These are phyloP conservation scores for Ilyonectria destructans DNA, from an alignment of 2,329 filamentous ascomycete genomes.

Conservation along the genomic window DNA sequence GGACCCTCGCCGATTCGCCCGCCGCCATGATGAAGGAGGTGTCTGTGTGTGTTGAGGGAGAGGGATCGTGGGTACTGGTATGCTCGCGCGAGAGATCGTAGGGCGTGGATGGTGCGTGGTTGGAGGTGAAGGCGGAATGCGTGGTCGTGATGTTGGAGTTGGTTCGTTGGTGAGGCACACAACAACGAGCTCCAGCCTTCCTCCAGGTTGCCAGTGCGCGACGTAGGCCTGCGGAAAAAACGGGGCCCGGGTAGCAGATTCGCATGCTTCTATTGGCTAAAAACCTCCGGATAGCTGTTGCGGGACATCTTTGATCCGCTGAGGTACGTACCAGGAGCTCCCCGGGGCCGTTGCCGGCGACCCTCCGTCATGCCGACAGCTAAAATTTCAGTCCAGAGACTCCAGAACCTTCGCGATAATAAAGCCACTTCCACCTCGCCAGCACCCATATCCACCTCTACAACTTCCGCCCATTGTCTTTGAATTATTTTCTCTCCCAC, in stretches of 20 bases:
- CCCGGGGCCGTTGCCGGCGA: slow-evolving; percentile 45
- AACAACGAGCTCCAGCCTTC: slow-evolving; percentile 40
- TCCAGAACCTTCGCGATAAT: slow-evolving; percentile 48
- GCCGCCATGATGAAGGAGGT: slow-evolving; percentile 65
- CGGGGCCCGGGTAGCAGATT: slow-evolving; percentile 34
- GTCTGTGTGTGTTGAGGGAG: slow-evolving; percentile 33
- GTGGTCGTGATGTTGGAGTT: slow-evolving; percentile 39
- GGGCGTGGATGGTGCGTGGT: slow-evolving; percentile 12
- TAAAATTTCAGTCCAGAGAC: slow-evolving; percentile 52
- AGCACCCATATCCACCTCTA: slow-evolving; percentile 30
- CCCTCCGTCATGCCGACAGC: slow-evolving; percentile 47
- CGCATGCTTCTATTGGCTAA: slow-evolving; percentile 34
- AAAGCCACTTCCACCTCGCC: slow-evolving; percentile 42
- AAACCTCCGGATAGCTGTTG: slow-evolving; percentile 21
- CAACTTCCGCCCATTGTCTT: slow-evolving; percentile 29
- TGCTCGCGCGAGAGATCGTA: slow-evolving; percentile 18
- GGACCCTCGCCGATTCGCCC: slow-evolving; percentile 78
- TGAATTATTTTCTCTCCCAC: slow-evolving; percentile 17
- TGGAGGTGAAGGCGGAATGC: slow-evolving; percentile 22
- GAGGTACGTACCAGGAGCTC: slow-evolving; percentile 41
- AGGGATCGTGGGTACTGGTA: slow-evolving; percentile 10
- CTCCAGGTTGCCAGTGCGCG: slow-evolving; percentile 58
- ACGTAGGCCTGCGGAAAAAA: slow-evolving; percentile 50
- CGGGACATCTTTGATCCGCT: slow-evolving; percentile 53
- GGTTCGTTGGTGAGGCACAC: slow-evolving; percentile 38